Base-by-base conservation (phyloP, 345 rosid species). In the Hibiscus syriacus region DNA sequence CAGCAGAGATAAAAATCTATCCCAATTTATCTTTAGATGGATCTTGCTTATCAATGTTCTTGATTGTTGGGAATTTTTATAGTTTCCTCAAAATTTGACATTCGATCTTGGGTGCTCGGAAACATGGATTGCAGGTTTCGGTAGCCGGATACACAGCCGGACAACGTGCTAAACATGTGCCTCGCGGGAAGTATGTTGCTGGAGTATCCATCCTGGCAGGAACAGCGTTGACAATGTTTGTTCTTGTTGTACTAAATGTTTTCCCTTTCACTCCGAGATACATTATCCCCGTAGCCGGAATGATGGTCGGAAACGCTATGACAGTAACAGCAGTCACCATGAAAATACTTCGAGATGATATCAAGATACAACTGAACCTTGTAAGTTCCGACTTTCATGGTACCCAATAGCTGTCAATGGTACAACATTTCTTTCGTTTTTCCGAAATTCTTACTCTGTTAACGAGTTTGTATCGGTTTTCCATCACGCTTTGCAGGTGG, bases 281-380 rank as follows among this genome's bases (percentile, higher is more conserved):
- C 69, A 86, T 93, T 20, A 90, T 93, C 65, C 98, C 97, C 0
- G 80, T 93, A 0, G 84, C 95, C 8, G 97, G 97, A 26, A 93
- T 90, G 98, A 77, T 93, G 97, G 97, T 90, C n/a, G 97, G 95
- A 10, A 93, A 90, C 39, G 82, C 96, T 11, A 93, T 93, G 96
- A 86, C 96, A 0, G 95, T 86, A 66, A 89, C 96, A n/a, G 96
- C 96, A 2, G 91, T 93, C 32, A 82, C 98, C 9, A 93, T 93
- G 98, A 93, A 90, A 73, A 82, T 85, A 50, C 90, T 93, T 7
- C 80, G 97, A 10, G 92, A 87, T 45, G 96, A 93, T 71, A 84
- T 90, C 83, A 93, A 85, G 80, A 69, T 82, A 29, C 97, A 93
- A 70, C 71, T 78, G 39, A 89, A 60, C 76, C 70, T 89, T 85